A percentile compares a stretch with the other conserved stretches of the same genome.
phyloP scores from a whole-genome alignment of 352 stramenopile genomes.

The Achlya hypogyna region DNA sequence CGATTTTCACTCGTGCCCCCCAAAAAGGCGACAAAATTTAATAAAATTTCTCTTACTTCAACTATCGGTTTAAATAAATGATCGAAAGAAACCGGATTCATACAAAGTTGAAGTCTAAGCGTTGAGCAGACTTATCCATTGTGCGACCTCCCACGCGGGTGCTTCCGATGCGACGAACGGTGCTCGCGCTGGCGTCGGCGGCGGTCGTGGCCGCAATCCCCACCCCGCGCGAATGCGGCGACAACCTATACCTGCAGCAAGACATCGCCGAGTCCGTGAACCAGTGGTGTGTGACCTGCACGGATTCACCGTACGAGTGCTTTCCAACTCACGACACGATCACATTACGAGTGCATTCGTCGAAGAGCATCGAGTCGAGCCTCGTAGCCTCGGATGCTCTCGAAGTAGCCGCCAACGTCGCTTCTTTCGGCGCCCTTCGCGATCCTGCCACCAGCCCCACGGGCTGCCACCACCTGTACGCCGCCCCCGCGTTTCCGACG shows the following conservation, averaged over 20 bases:
- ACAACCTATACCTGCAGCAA: neutral
- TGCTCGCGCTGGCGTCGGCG: neutral
- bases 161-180: neutral
- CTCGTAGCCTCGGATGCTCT: neutral
- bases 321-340: neutral
- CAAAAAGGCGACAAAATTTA: too few species aligned
- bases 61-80: neutral
- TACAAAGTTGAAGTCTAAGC: neutral
- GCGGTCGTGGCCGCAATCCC: neutral
- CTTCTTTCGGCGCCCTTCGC: neutral
- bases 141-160: neutral
- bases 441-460: neutral
- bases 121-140: neutral
- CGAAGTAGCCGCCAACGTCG: neutral
- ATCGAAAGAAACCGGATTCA: neutral
- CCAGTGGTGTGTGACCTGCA: slow-evolving; percentile 10
- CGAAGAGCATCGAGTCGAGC: neutral
- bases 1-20: too few species aligned
- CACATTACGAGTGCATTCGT: neutral
- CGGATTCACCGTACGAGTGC: slow-evolving; percentile 6
- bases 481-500: neutral
- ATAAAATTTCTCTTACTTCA: neutral
- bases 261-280: neutral
- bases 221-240: neutral
- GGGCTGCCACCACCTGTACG: neutral